These are phyloP conservation scores for Scenedesmus sp. DNA, from an alignment of 163 green algal genomes.

Conservation along the genomic window DNA sequence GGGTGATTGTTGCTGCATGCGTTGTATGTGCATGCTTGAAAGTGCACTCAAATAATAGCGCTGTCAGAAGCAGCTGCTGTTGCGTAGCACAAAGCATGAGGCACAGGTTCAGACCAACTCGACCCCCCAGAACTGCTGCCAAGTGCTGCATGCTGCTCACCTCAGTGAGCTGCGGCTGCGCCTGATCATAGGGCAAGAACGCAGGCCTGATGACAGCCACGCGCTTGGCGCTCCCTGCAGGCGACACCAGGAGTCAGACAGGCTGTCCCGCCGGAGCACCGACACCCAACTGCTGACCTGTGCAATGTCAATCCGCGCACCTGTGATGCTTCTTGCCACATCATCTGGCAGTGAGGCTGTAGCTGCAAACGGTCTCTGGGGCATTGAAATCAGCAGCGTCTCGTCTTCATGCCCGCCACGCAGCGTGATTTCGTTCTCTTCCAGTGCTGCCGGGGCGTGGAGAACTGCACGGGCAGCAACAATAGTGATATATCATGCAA, in stretches of 20 bases:
- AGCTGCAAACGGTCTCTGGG: conserved; percentile 57
- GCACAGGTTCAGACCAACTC: background rate
- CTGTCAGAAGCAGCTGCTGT: background rate
- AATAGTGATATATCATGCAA: background rate
- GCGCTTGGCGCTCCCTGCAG: conserved; percentile 29
- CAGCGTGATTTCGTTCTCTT: conserved; percentile 13
- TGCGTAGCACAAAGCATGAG: background rate
- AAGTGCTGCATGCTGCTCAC: conserved; percentile 7
- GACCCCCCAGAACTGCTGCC: background rate
- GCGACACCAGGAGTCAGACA: background rate
- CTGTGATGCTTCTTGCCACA: conserved; percentile 32
- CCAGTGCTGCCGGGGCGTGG: background rate
- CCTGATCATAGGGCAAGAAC: conserved; percentile 77
- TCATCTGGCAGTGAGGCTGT: conserved; percentile 44
- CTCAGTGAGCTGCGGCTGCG: conserved; percentile 58
- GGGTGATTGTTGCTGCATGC: background rate
- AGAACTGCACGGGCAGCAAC: background rate
- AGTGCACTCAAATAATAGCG: background rate
- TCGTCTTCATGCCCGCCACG: conserved; percentile 1
- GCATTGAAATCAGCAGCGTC: conserved; percentile 54
- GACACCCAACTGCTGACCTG: background rate
- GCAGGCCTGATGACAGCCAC: conserved; percentile 82
- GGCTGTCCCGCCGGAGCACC: background rate
- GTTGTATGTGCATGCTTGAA: background rate
- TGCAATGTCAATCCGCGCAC: conserved; percentile 31